Percentiles rank a stretch among this genome's conserved stretches.
These are phyloP conservation scores for Monosporozyma solicola DNA, from an alignment of 805 yeast species.

Conservation along the genomic window DNA sequence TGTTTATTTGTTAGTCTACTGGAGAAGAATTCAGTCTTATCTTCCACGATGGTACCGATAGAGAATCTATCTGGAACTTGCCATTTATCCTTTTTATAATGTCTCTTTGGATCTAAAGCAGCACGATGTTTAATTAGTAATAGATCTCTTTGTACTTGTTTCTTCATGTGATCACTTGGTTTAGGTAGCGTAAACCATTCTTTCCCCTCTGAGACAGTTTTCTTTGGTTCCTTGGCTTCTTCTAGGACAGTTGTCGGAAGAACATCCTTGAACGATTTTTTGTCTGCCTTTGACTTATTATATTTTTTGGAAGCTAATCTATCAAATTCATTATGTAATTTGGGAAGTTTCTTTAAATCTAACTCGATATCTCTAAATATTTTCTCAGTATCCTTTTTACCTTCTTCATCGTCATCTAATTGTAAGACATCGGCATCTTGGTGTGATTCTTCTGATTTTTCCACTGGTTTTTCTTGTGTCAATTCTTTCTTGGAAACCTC, in stretches of 20 bases:
- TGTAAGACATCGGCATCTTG: slow-evolving; percentile 8
- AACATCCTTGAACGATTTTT: not conserved
- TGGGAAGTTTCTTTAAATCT: slow-evolving; percentile 22
- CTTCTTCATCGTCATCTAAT: slow-evolving; percentile 9
- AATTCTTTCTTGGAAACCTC: not conserved
- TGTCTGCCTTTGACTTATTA: not conserved
- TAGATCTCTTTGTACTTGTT: slow-evolving; percentile 59
- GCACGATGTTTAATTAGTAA: slow-evolving; percentile 74
- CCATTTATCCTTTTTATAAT: slow-evolving; percentile 82
- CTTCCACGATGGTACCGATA: slow-evolving; percentile 80
- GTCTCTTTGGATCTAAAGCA: slow-evolving; percentile 91
- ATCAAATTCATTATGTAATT: slow-evolving; percentile 25
- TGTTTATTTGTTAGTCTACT: slow-evolving; percentile 55
- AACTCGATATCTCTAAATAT: slow-evolving; percentile 24
- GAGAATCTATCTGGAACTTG: slow-evolving; percentile 71
- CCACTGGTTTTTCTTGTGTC: not conserved
- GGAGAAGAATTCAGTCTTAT: slow-evolving; percentile 63
- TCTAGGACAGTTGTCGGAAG: not conserved
- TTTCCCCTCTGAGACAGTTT: slow-evolving; percentile 1
- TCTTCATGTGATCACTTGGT: slow-evolving; percentile 58
- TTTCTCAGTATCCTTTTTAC: slow-evolving; percentile 13
- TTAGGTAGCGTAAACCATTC: slow-evolving; percentile 82
- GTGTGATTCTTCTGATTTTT: not conserved
- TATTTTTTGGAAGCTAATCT: slow-evolving; percentile 6
- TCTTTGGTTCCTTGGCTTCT: not conserved